A percentile compares a stretch with the other conserved stretches of the same genome.
Evolutionary conservation across 2,329 filamentous ascomycete genomes (phyloP).

Genomic region (Phaeosphaeriaceae sp.): DNA sequence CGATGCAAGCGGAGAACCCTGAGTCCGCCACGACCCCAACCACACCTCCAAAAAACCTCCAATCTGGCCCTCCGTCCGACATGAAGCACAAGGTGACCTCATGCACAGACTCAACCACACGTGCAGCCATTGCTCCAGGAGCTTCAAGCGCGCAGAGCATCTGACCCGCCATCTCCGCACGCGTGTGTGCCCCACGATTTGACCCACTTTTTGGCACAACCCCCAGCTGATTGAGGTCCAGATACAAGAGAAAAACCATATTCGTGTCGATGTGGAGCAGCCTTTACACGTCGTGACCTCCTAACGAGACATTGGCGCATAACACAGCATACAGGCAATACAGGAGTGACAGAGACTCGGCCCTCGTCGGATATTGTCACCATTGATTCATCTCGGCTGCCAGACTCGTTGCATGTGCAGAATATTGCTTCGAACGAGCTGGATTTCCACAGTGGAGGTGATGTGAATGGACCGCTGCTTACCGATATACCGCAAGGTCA

Average conservation of each 20-base stretch:
- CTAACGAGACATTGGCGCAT: slow-evolving; percentile 42
- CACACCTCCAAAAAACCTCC: slow-evolving; percentile 10
- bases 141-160: slow-evolving; percentile 41
- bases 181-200: slow-evolving; percentile 26
- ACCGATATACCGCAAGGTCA: slow-evolving; percentile 12
- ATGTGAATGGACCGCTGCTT: slow-evolving; percentile 2
- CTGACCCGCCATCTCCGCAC: slow-evolving; percentile 40
- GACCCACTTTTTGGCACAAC: not conserved
- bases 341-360: slow-evolving; percentile 7
- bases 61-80: slow-evolving; percentile 8
- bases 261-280: slow-evolving; percentile 33
- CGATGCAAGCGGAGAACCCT: not conserved
- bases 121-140: slow-evolving; percentile 34
- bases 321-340: slow-evolving; percentile 25
- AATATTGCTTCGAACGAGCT: not conserved
- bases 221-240: slow-evolving; percentile 3
- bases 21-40: slow-evolving; percentile 8
- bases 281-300: slow-evolving; percentile 38
- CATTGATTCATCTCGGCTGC: not conserved
- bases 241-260: slow-evolving; percentile 43
- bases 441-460: not conserved
- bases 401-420: not conserved
- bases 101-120: slow-evolving; percentile 36
- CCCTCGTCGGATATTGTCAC: slow-evolving; percentile 10
- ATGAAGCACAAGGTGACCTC: slow-evolving; percentile 3